Base-by-base conservation (phyloP, 2,329 filamentous ascomycete species). In the Aureobasidium sp. region DNA sequence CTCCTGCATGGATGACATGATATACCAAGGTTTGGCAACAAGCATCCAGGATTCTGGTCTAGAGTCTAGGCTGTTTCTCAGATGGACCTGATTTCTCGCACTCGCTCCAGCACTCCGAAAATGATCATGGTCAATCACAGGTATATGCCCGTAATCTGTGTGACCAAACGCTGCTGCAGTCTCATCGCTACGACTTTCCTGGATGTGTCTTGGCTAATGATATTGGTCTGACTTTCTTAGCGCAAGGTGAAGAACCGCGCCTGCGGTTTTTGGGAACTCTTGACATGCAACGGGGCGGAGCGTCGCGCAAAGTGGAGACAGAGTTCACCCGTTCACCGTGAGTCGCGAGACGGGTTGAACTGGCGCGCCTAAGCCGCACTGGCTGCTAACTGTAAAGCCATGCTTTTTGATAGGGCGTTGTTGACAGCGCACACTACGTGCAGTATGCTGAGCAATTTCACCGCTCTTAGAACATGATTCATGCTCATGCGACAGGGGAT, bases 271-370 rank as follows among this genome's bases (percentile, higher is more conserved):
- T 50, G 44, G 46, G 29, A 26, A 47, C 44, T 15, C 13, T 60
- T 60, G 57, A 60, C 57, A 43, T 60, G 46, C 57, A 60, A 60
- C 57, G 57, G 57, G 57, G 57, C 57, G 57, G 57, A 51, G 57
- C 57, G 57, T 60, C 46, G 57, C 57, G 57, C 32, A 48, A 59
- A 51, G 57, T 60, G 57, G 57, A 60, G 57, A 29, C 24, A 59
- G 34, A 41, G 57, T 50, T 51, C 57, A 43, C 15, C 51, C 51
- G 53, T 57, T 46, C n/a, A 24, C 24, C 39, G 53, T 29, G 53
- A 36, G 24, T 59, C 55, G 29, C 43, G 55, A 59, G 20, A 15
- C 17, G 55, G 44, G 37, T 37, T n/a, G 20, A 47, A 29, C 26
- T 32, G 43, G 55, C 20, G 32, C 55, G 55, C 55, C 55, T 48